Evolutionary conservation across 306 rosid genomes (phyloP), one percentile per base, ranked within the genome.

Genomic region (Cicer pinnatifidum): DNA sequence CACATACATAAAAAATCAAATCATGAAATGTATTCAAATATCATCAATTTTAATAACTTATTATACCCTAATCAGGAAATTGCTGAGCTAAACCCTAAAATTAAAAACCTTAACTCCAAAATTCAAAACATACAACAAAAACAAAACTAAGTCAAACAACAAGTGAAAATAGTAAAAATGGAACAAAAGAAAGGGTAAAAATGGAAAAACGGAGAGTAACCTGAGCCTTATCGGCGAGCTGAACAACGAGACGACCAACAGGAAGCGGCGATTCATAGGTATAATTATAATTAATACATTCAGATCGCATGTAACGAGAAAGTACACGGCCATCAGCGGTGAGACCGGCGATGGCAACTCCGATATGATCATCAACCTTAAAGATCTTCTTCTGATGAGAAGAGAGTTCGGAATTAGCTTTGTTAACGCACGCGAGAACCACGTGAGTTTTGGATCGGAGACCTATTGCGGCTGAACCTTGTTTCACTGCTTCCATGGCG

Each of bases 341-440:
- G 57, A 94, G 91, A 0, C 97, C 99, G 2, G 99, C 93, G 67
- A 94, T 94, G 81, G 97, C 99, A 39, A 91, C 96, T 44, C 99
- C 99, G 89, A 94, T 94, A 72, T 94, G 96, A 78, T 94, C 93
- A 16, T 91, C 99, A 12, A 94, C 97, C 89, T 94, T 91, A 84
- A 94, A 94, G 81, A 94, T 94, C 97, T 94, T 94, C 96, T 91
- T 94, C 96, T 94, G 96, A 78, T 94, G 95, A 7, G 97, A 91
- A 1, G 99, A 91, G 3, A 94, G 93, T 81, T 94, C 96, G 9
- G 97, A 89, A 65, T 94, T 91, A 4, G 96, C 79, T 85, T 94
- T 94, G 88, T 94, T 94, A 6, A 94, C 96, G 45, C 97, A 89
- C 0, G 99, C 97, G 39, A 94, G 69, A 8, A 94, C 97, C 28